Base-by-base conservation (phyloP, 345 rosid species). In the Gossypium herbaceum region DNA sequence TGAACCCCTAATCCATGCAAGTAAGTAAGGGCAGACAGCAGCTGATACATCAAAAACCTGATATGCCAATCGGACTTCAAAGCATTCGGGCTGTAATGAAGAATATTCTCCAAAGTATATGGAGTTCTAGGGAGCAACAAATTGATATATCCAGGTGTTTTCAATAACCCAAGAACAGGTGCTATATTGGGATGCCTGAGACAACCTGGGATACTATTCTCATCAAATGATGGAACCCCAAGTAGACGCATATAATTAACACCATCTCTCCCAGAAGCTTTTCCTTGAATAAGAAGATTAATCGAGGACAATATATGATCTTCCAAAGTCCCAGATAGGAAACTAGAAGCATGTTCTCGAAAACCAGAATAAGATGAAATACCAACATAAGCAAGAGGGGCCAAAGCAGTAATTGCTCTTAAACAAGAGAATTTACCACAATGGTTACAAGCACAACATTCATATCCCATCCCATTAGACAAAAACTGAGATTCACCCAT, bases 181-280 rank as follows among this genome's bases (percentile, higher is more conserved):
- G 82, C 81, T 72, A 92, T 75, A 75, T 92, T 94, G 20, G 98
- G 98, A 82, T 94, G 98, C 85, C 98, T 89, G 69, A 90, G 78
- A 81, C 86, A 81, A 69, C 77, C 88, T 59, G 90, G 86, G 75
- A 83, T 48, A 71, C 78, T 73, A 59, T 73, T 73, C 29, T 86
- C 91, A 50, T 84, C 86, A 72, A 79, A 84, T 12, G 87, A 86
- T 0, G 92, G 94, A 74, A 87, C 69, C 79, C 98, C 95, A 60
- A 91, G 76, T 48, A 89, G 79, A 75, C 76, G 84, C 75, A 94
- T 81, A 68, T 89, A 88, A 85, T 87, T 88, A 47, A 78, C 60
- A 68, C 82, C 63, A 55, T 89, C 97, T 76, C 83, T 75, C 24
- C 90, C 92, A n/a, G 92, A 84, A 76, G 95, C 84, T 84, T 88